Conservation (phyloP, 495 filamentous ascomycete species). For the Tetracladium setigerum region DNA sequence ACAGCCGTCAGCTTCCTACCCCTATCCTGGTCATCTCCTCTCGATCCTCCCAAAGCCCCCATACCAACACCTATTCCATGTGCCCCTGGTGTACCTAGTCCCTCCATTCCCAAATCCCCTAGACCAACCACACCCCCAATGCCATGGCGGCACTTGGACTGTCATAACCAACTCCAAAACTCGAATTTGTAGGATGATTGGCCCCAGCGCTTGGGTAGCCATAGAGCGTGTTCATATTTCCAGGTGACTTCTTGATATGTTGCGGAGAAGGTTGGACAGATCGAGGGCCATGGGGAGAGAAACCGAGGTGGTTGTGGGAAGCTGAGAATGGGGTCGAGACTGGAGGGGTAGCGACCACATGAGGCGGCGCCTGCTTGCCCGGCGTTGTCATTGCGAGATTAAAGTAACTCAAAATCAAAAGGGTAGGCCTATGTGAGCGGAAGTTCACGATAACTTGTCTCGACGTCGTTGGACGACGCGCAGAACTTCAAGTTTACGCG, state of each 20-base stretch:
- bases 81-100: constrained; percentile 16
- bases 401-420: background rate
- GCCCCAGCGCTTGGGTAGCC: constrained; percentile 20
- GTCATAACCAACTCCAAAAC: constrained; percentile 37
- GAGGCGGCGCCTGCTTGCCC: constrained; percentile 28
- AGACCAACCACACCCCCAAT: constrained; percentile 35
- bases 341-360: constrained; percentile 42
- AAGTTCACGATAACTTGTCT: too few relatives aligned
- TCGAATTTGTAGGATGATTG: constrained; percentile 23
- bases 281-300: constrained; percentile 39
- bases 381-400: constrained; percentile 45
- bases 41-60: constrained; percentile 22
- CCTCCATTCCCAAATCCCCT: constrained; percentile 34
- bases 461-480: too few relatives aligned
- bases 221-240: constrained; percentile 29
- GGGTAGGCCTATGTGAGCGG: background rate
- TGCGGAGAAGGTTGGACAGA: constrained; percentile 40
- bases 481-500: too few relatives aligned
- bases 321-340: constrained; percentile 49
- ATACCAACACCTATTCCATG: constrained; percentile 13
- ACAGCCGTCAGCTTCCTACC: constrained; percentile 46
- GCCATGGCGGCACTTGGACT: constrained; percentile 45
- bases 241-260: constrained; percentile 46
- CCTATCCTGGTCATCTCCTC: constrained; percentile 50
- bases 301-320: constrained; percentile 32